phyloP scores from a whole-genome alignment of 2,329 filamentous ascomycete genomes.

The Fonsecaea pugnacius region DNA sequence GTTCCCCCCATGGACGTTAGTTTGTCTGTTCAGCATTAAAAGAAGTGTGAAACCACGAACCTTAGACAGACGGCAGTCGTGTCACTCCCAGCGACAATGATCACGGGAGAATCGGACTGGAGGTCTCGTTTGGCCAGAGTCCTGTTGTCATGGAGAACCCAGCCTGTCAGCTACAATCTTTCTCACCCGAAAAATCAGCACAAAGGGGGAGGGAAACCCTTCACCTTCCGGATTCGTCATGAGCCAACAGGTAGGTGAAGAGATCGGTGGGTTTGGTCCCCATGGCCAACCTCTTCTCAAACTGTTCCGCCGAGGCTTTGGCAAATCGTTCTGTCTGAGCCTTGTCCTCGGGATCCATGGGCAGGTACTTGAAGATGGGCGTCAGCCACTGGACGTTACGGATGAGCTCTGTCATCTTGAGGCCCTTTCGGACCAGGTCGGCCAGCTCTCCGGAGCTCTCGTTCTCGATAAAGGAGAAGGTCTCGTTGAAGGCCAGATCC shows the following conservation, averaged over 20 bases:
- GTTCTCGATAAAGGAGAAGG: background rate
- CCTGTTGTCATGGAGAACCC: background rate
- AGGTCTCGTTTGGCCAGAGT: background rate
- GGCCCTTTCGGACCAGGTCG: constrained; percentile 1
- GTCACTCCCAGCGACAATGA: constrained; percentile 5
- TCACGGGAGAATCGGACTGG: background rate
- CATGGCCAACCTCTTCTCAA: background rate
- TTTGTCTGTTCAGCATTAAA: background rate
- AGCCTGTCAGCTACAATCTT: background rate
- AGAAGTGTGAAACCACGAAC: background rate
- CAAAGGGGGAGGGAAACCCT: too few relatives aligned
- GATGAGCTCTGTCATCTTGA: constrained; percentile 6
- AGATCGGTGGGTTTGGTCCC: background rate
- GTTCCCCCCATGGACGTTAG: background rate
- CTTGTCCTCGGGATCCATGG: constrained; percentile 7
- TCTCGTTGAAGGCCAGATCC: constrained; percentile 4
- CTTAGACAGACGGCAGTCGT: constrained; percentile 4
- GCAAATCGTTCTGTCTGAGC: background rate
- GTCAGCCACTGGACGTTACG: constrained; percentile 5
- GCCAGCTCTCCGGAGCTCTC: constrained; percentile 4
- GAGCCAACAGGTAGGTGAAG: constrained; percentile 1
- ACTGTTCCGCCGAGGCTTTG: background rate
- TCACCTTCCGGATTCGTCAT: background rate
- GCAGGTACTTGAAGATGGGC: constrained; percentile 6
- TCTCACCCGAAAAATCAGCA: background rate